phyloP scores from a whole-genome alignment of 2,329 filamentous ascomycete species.

The Xylariomycetidae sp. region DNA sequence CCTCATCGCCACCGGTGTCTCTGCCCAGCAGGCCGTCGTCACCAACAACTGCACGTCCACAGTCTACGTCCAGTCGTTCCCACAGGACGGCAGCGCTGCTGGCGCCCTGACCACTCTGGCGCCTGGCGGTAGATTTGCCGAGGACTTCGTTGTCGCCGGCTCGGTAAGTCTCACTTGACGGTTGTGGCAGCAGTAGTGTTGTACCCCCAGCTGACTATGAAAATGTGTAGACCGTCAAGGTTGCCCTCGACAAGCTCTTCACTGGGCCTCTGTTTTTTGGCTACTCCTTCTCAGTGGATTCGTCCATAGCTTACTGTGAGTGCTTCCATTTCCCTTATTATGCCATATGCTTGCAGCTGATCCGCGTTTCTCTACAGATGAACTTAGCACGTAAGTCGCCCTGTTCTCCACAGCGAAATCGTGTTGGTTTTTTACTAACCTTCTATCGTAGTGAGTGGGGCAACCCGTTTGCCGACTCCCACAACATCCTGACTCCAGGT shows the following conservation, averaged over 20 bases:
- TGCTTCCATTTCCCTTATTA: constrained; percentile 4
- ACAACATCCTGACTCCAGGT: constrained; percentile 33
- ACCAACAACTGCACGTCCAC: constrained; percentile 28
- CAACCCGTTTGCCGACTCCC: constrained; percentile 34
- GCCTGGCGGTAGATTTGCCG: constrained; percentile 27
- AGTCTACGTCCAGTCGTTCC: constrained; percentile 34
- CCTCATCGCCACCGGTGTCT: constrained; percentile 19
- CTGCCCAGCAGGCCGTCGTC: constrained; percentile 32
- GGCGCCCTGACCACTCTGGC: constrained; percentile 29
- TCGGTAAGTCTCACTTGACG: constrained; percentile 26
- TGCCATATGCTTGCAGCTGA: too few relatives aligned
- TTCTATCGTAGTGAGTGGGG: constrained; percentile 27
- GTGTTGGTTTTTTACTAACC: constrained; percentile 8
- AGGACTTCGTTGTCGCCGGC: constrained; percentile 29
- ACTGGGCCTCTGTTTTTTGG: constrained; percentile 35
- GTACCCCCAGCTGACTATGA: constrained; percentile 10
- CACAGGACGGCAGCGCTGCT: constrained; percentile 25
- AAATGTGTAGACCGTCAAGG: constrained; percentile 33
- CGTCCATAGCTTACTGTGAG: constrained; percentile 36
- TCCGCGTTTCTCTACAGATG: constrained; percentile 25
- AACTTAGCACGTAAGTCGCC: constrained; percentile 31
- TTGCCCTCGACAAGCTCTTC: constrained; percentile 33
- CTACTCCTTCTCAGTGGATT: constrained; percentile 33
- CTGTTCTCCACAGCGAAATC: background rate
- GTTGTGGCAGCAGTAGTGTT: background rate